Conservation (phyloP, 139 green algal species). For the Picochlorum sp. region DNA sequence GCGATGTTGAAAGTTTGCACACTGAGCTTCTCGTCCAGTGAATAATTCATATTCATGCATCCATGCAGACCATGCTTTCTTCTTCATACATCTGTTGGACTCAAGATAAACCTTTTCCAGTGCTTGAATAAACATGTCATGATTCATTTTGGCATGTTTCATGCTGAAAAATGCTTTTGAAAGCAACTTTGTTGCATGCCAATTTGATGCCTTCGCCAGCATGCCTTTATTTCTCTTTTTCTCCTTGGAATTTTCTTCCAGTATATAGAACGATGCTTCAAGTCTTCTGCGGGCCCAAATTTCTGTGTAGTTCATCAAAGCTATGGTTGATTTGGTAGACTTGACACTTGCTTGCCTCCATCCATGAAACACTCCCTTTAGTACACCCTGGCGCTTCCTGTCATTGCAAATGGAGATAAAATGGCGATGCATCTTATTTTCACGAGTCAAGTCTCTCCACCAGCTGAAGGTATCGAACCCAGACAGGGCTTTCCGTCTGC, state of each 20-base stretch:
- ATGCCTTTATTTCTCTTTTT: background rate
- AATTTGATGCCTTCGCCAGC: background rate
- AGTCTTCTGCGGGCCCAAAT: background rate
- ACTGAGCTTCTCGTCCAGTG: background rate
- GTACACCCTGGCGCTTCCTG: background rate
- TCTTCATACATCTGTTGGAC: background rate
- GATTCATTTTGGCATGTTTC: background rate
- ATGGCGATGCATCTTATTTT: background rate
- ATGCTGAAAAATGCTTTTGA: background rate
- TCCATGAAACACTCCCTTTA: background rate
- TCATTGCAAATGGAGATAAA: background rate
- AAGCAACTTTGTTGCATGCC: background rate
- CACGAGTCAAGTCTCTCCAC: background rate
- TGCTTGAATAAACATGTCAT: background rate
- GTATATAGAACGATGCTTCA: background rate
- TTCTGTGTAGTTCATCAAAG: background rate
- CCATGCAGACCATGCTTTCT: background rate
- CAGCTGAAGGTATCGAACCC: background rate
- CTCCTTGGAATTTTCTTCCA: background rate
- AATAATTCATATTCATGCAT: background rate
- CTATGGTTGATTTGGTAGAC: background rate
- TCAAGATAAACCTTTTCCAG: background rate
- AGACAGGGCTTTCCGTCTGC: background rate
- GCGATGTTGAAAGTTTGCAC: background rate
- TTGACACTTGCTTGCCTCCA: background rate